Base-by-base conservation (phyloP, 495 filamentous ascomycete species). In the Extremus antarcticus region DNA sequence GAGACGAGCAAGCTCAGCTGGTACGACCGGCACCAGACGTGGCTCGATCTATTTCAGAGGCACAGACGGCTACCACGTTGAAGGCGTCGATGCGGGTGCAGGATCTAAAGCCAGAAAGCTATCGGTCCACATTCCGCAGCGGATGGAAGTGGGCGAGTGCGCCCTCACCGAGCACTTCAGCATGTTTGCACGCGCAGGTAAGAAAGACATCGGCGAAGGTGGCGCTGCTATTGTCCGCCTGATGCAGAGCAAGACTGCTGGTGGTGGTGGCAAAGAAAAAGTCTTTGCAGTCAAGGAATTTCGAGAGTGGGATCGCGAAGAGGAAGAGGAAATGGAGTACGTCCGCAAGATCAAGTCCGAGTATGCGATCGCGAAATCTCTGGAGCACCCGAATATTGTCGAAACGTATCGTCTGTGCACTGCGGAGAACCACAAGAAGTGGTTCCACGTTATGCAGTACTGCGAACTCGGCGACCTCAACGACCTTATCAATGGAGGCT, bases 361-460 rank as follows among this genome's bases (percentile, higher is more conserved):
- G 65, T 91, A 78, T 71, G 84, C 79, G 65, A 82, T 89, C 50
- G 83, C 83, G 43, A 86, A 85, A 69, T 84, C 81, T 58, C 66
- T 87, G 54, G 75, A 82, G 62, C 87, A 91, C 65, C 86, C 86
- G 17, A 90, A 89, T 64, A 84, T 90, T 55, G 82, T 90, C 59
- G 77, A 82, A 61, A 88, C 84, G 0, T 71, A 85, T 21, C 78
- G 80, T 9, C 69, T 91, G 16, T 88, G 86, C 68, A 80, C 74
- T 25, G 68, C 81, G 63, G 58, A 61, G 11, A 73, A 84, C 59
- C 54, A 57, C 11, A 73, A 84, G 59, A 76, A 79, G 29, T 89
- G 83, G 83, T 85, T 84, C 64, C 84, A 89, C 64, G 86, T 90
- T 51, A 91, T 91, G 87, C 86, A 91, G 65, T 90, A 82, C 58